phyloP scores from a whole-genome alignment of 2,329 filamentous ascomycete species.

The Didymellaceae sp. region DNA sequence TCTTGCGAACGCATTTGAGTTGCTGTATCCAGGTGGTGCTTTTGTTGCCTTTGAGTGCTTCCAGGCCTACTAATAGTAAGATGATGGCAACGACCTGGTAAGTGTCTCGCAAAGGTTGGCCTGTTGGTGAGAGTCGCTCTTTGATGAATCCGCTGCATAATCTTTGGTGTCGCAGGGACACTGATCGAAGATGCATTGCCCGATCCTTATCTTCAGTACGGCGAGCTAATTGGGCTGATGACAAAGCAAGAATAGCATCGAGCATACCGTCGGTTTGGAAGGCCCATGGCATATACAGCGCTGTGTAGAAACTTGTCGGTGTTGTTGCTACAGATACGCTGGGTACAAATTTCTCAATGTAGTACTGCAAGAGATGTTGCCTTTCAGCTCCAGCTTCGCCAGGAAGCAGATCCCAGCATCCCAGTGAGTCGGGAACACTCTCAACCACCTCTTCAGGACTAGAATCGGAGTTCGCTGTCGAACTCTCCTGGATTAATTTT shows the following conservation, averaged over 20 bases:
- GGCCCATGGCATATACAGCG: conserved; percentile 47
- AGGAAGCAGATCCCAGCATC: conserved; percentile 41
- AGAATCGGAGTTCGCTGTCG: conserved; percentile 12
- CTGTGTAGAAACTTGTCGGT: conserved; percentile 45
- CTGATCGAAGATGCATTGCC: conserved; percentile 35
- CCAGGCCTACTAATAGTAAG: conserved; percentile 43
- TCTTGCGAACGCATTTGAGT: conserved; percentile 41
- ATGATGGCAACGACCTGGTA: conserved; percentile 46
- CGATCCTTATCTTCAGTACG: conserved; percentile 35
- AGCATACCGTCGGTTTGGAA: conserved; percentile 45
- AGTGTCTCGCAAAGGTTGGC: conserved; percentile 34
- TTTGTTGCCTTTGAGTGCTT: conserved; percentile 45
- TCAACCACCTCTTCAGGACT: conserved; percentile 24
- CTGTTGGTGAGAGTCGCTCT: conserved; percentile 36
- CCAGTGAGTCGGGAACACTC: conserved; percentile 30
- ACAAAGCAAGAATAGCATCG: conserved; percentile 44
- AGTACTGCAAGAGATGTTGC: conserved; percentile 44
- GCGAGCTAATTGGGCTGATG: conserved; percentile 44
- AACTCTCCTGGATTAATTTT: conserved; percentile 24
- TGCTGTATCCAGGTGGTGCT: conserved; percentile 47
- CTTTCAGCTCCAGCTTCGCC: conserved; percentile 32
- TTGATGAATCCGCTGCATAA: conserved; percentile 44
- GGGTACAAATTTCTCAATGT: conserved; percentile 45
- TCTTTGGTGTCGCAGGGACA: conserved; percentile 41
- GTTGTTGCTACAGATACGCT: conserved; percentile 46